Base-by-base conservation (phyloP, 164 flowering plant species). In the Platanus orientalis region DNA sequence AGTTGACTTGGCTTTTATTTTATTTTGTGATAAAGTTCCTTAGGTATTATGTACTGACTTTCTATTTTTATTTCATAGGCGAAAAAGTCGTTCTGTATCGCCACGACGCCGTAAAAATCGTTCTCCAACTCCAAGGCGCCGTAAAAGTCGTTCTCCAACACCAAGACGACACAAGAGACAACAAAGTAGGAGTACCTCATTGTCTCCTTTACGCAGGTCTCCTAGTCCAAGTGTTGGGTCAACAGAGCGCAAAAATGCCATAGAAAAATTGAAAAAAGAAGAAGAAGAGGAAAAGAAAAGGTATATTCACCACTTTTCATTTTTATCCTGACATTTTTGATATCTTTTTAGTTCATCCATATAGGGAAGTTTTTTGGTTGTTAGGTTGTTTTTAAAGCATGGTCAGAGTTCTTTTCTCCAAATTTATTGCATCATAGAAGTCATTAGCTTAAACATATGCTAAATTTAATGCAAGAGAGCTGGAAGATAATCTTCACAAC, bases 211-310 rank as follows among this genome's bases (percentile, higher is more conserved):
- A n/a, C 77, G 34, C 20, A 84, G 75, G 73, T 84, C 96, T 64
- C 81, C 74, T 7, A 87, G 82, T 71, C 81, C 88, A 45, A 84
- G 88, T 68, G 76, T 78, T 75, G 84, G 80, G n/a, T 76, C 84
- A 14, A 23, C 68, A 42, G 92, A 85, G 67, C 81, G 64, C 55
- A 90, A 78, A 76, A 81, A 54, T 73, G 82, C 84, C 13, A 57
- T 62, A 65, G 88, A 84, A 63, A 86, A 82, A 71, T 58, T 79
- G 72, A 83, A 69, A 80, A 84, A 75, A 52, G 96, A 87, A 71
- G 49, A 45, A 45, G 90, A 88, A 69, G 97, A n/a, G n/a, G n/a
- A 86, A 71, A 88, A 78, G 84, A 93, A 89, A 80, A 88, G 98
- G 98, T 93, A 79, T 73, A 61, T 29, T 54, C 27, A 1, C 25